Evolutionary conservation across 202 grass and related monocot species (phyloP).

Genomic region (Zizania palustris): DNA sequence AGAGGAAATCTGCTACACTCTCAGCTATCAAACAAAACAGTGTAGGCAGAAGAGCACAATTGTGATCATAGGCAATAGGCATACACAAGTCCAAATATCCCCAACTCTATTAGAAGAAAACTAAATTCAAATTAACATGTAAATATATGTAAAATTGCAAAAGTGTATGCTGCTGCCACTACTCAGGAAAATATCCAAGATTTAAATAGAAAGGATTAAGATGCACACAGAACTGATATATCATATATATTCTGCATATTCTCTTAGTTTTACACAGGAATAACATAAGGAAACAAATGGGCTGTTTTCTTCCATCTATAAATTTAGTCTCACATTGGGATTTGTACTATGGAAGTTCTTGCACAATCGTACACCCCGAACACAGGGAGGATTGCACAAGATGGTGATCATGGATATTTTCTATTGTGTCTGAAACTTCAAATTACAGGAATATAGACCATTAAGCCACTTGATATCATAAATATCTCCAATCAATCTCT

Average conservation of each 20-base stretch:
- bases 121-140: conserved; percentile 1
- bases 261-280: conserved; percentile 2
- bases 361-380: background rate
- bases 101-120: conserved; percentile 9
- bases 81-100: background rate
- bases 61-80: background rate
- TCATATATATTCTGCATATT: conserved; percentile 3
- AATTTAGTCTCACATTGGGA: background rate
- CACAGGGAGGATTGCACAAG: background rate
- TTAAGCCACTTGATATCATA: background rate
- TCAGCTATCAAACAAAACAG: background rate
- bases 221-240: background rate
- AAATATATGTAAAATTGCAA: background rate
- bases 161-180: background rate
- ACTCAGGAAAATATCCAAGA: conserved; percentile 5
- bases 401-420: conserved; percentile 16
- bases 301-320: background rate
- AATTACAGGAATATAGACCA: background rate
- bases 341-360: background rate
- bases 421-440: background rate
- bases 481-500: background rate
- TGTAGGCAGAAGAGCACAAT: conserved; percentile 14
- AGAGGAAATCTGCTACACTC: conserved; percentile 5
- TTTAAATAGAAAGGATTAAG: background rate
- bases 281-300: background rate